Evolutionary conservation across 352 stramenopile species (phyloP), one percentile per base, ranked within the genome.

Genomic region (Globisporangium sylvaticum): DNA sequence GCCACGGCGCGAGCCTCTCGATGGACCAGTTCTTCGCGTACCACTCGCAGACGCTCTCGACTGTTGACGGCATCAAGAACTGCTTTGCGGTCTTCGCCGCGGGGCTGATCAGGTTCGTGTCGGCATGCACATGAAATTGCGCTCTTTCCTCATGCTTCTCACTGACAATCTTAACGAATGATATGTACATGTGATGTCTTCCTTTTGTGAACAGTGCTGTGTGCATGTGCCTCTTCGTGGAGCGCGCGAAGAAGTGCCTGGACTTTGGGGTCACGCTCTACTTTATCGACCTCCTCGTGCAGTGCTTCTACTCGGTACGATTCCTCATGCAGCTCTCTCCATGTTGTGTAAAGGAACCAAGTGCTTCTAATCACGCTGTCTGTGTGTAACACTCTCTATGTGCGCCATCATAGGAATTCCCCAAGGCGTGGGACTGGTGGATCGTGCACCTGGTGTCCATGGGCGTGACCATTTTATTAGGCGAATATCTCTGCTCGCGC

Each of bases 221-320:
- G 18, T 87, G 77, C 29, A 78, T 97, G 46, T 81, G 75, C 44
- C 42, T 95, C 24, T 92, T 97, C 53, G 87, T 97, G 32, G 89
- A 97, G 73, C 84, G 89, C 25, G 87, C 89, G 46, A 97, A 97
- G 60, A 97, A 97, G 69, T 97, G 89, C 58, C 78, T 97, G 61
- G 89, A 97, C 74, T 97, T 97, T 83, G 89, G 88, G 57, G 81
- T 95, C 42, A 96, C 89, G 62, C 84, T 94, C 48, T 95, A 94
- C 73, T 91, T 96, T 65, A 77, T 97, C 39, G 87, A 97, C 66
- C 77, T 97, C 39, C 65, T 96, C 25, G 67, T 80, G 18, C 87
- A 92, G 66, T 86, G 79, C 57, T 89, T 94, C 71, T 97, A 97
- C 76, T 88, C 79, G 71, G 87, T 95, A 44, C 27, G 74, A 68